Percentiles rank a stretch among this genome's conserved stretches.
phyloP scores from a whole-genome alignment of 108 stramenopile genomes.

The Epithemia pelagica region DNA sequence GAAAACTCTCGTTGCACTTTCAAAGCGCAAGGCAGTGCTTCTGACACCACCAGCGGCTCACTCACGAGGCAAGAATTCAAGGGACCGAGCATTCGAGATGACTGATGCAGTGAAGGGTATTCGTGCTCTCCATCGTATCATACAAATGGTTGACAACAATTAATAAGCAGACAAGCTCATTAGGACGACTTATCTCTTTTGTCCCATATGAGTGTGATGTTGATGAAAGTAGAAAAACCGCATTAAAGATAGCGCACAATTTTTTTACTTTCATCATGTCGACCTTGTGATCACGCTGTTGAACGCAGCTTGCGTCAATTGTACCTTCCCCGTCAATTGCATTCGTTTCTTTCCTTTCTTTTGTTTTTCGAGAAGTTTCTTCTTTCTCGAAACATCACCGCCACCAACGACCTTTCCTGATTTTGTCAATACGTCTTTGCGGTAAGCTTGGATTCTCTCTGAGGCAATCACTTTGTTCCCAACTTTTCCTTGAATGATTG shows the following conservation, averaged over 20 bases:
- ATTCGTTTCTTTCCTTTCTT: constrained; percentile 96
- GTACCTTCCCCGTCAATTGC: constrained; percentile 88
- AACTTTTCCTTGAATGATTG: constrained; percentile 95
- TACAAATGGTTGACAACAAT: neutral
- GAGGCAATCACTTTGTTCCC: constrained; percentile 78
- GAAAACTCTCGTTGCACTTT: constrained; percentile 17
- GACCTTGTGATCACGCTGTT: constrained; percentile 73
- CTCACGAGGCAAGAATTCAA: neutral
- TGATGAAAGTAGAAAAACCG: no score
- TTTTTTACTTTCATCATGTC: neutral
- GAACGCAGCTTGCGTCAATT: constrained; percentile 96
- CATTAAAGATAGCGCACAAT: neutral
- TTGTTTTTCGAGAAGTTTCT: constrained; percentile 98
- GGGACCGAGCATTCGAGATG: neutral
- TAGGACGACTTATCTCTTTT: no score
- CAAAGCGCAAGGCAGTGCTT: neutral
- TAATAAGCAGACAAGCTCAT: no score
- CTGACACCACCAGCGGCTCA: neutral
- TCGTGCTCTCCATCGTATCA: constrained; percentile 1
- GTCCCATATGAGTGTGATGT: no score
- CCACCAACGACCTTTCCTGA: constrained; percentile 94
- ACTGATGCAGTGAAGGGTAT: neutral
- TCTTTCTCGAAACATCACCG: constrained; percentile 94
- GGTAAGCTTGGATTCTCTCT: constrained; percentile 72
- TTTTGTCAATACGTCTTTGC: constrained; percentile 95